Evolutionary conservation across 129 eudicot species (phyloP).

Genomic region (Erigeron canadensis): DNA sequence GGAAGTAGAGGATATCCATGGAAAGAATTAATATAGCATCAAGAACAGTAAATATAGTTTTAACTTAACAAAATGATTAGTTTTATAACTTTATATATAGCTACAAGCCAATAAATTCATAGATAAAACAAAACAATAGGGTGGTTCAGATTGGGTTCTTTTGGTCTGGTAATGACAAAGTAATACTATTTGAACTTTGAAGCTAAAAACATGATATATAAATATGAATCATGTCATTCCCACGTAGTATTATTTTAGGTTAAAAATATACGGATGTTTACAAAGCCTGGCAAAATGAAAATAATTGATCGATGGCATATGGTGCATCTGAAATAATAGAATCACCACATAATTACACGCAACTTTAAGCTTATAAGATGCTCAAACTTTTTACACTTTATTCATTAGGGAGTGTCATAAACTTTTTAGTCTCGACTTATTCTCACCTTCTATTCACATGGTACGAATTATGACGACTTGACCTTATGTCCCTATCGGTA

Average conservation of each 20-base stretch:
- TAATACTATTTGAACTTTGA: not conserved
- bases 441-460: too few species aligned
- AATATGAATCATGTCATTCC: slow-evolving; percentile 9
- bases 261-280: too few species aligned
- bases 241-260: slow-evolving; percentile 15
- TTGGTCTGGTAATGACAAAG: slow-evolving; percentile 9
- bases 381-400: not conserved
- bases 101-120: not conserved
- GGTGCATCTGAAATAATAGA: not conserved
- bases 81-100: too few species aligned
- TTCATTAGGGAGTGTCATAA: not conserved
- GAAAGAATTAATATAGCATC: too few species aligned
- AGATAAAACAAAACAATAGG: slow-evolving; percentile 14
- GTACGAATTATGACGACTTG: too few species aligned
- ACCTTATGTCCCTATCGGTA: not conserved
- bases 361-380: not conserved
- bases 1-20: too few species aligned
- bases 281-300: too few species aligned
- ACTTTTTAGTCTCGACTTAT: not conserved
- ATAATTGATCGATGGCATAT: not conserved
- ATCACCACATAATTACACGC: too few species aligned
- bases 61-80: too few species aligned
- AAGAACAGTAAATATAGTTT: too few species aligned
- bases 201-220: slow-evolving; percentile 6
- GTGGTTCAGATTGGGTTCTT: slow-evolving; percentile 5